Percentiles rank a stretch among this genome's conserved stretches.
Conservation (phyloP, 441 rosid species). For the Erodium trifolium region DNA sequence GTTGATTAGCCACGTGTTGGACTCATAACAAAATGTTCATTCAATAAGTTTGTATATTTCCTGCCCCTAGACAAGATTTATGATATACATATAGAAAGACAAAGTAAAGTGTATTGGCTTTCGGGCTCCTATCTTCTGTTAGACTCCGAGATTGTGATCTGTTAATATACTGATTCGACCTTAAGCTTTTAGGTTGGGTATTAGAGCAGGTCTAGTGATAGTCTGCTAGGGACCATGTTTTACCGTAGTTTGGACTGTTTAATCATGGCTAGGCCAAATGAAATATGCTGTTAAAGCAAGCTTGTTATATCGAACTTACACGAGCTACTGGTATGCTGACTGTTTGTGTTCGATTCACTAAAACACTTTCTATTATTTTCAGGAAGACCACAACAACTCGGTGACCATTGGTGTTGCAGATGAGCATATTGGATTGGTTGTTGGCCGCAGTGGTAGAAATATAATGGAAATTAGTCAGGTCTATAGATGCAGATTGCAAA, state of each 20-base stretch:
- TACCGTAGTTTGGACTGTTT: background rate
- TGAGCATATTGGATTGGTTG: constrained; percentile 84
- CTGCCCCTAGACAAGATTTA: background rate
- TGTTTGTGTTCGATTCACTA: background rate
- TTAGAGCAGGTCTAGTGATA: background rate
- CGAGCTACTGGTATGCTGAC: background rate
- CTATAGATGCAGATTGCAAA: constrained; percentile 4
- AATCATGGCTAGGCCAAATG: background rate
- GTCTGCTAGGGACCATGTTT: background rate
- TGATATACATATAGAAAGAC: background rate
- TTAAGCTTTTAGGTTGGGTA: background rate
- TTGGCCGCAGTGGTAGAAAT: constrained; percentile 97
- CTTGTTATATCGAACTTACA: background rate
- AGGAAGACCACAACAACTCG: constrained; percentile 73
- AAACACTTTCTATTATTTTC: constrained; percentile 7
- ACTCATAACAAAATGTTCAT: background rate
- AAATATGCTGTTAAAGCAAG: background rate
- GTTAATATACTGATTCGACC: background rate
- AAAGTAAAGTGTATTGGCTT: background rate
- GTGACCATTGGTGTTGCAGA: constrained; percentile 83
- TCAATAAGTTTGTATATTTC: background rate
- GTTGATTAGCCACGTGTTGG: too few species aligned
- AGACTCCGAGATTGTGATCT: background rate
- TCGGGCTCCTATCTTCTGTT: background rate
- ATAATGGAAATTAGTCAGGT: constrained; percentile 96